Conservation (phyloP, 129 eudicot genomes). For the Flaveria robusta region DNA sequence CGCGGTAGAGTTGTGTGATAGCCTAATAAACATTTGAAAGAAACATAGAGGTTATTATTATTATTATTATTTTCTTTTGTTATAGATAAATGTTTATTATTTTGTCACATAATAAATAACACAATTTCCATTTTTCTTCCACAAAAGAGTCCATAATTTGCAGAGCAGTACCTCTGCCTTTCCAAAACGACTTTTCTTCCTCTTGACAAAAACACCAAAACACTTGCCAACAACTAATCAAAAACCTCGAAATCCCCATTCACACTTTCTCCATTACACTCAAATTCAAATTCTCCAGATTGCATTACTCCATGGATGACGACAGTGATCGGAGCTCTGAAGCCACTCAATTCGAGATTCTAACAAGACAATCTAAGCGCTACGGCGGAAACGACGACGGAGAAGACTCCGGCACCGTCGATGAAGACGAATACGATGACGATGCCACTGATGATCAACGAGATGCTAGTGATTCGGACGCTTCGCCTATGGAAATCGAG, state of each 20-base stretch:
- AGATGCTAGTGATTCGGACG: constrained; percentile 28
- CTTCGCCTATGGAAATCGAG: constrained; percentile 34
- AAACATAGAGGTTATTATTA: too few relatives aligned
- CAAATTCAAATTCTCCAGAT: constrained; percentile 12
- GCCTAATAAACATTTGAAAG: too few relatives aligned
- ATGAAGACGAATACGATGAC: constrained; percentile 21
- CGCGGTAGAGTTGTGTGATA: too few relatives aligned
- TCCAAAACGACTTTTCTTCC: constrained; percentile 35
- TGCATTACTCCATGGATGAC: constrained; percentile 29
- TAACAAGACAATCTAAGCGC: constrained; percentile 1
- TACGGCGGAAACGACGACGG: constrained; percentile 17
- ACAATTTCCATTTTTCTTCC: too few relatives aligned
- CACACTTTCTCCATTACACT: constrained; percentile 23
- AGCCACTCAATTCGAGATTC: constrained; percentile 37
- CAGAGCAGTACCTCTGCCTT: constrained; percentile 7
- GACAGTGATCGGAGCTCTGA: constrained; percentile 45
- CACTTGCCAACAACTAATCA: constrained; percentile 8
- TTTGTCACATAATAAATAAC: too few relatives aligned
- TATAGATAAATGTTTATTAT: too few relatives aligned
- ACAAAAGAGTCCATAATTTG: neutral
- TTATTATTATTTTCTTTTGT: too few relatives aligned
- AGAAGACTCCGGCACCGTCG: constrained; percentile 29
- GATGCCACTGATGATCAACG: constrained; percentile 32
- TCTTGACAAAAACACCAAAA: constrained; percentile 20
- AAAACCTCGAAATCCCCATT: constrained; percentile 11